Evolutionary conservation across 2,329 filamentous ascomycete genomes (phyloP).

Genomic region (Pseudogymnoascus destructans): DNA sequence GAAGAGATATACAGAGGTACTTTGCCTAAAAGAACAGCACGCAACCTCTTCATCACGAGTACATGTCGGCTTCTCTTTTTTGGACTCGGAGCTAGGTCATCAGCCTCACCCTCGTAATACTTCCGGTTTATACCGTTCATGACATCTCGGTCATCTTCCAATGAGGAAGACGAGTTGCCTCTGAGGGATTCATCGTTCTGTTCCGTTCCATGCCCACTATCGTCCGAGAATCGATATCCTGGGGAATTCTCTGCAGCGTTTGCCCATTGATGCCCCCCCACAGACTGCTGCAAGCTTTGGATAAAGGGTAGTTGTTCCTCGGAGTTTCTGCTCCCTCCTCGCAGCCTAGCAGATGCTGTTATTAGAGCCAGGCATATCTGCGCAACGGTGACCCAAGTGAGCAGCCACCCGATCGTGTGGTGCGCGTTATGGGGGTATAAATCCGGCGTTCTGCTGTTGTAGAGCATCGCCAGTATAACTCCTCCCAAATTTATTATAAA

Average conservation of each 20-base stretch:
- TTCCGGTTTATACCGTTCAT: background rate
- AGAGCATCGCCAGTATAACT: conserved; percentile 52
- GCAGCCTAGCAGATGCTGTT: conserved; percentile 17
- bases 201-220: conserved; percentile 63
- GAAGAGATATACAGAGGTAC: conserved; percentile 39
- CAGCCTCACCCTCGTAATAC: conserved; percentile 29
- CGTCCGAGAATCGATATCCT: conserved; percentile 44
- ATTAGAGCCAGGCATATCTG: conserved; percentile 48
- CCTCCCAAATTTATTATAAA: conserved; percentile 49
- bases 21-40: background rate
- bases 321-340: conserved; percentile 21
- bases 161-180: conserved; percentile 51
- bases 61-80: background rate
- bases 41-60: background rate
- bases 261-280: conserved; percentile 37
- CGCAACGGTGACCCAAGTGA: conserved; percentile 55
- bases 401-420: conserved; percentile 73
- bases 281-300: conserved; percentile 43
- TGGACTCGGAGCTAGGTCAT: conserved; percentile 14
- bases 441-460: conserved; percentile 72
- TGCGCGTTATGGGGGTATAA: conserved; percentile 75
- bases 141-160: conserved; percentile 33
- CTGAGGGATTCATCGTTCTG: conserved; percentile 52
- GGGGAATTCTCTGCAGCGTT: conserved; percentile 25
- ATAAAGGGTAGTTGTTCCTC: conserved; percentile 48